Evolutionary conservation across 768 basidiomycete species (phyloP).

Genomic region (Lentinula guzmanii): DNA sequence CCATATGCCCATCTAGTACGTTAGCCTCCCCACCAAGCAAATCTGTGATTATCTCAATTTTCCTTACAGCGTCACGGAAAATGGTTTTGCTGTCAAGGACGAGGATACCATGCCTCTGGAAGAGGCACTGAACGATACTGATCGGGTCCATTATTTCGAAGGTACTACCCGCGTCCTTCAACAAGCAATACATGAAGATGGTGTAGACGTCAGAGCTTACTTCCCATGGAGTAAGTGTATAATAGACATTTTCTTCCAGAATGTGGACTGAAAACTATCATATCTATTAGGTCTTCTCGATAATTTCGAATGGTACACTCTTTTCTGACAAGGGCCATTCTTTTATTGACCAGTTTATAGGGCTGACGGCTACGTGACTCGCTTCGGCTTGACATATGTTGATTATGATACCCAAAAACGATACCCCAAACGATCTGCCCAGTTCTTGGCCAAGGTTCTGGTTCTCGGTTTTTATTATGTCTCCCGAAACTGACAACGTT

Average conservation of each 20-base stretch:
- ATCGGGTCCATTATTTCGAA: constrained; percentile 62
- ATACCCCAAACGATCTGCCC: constrained; percentile 57
- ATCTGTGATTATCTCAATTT: neutral
- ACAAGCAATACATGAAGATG: constrained; percentile 54
- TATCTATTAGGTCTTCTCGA: constrained; percentile 48
- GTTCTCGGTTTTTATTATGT: neutral
- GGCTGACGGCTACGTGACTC: constrained; percentile 66
- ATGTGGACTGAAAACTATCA: constrained; percentile 3
- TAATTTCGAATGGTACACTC: constrained; percentile 59
- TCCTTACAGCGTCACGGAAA: constrained; percentile 57
- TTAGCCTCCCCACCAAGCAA: neutral
- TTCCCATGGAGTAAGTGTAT: constrained; percentile 59
- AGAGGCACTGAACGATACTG: constrained; percentile 49
- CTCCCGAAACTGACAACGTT: neutral
- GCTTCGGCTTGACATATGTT: constrained; percentile 69
- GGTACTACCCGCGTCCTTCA: constrained; percentile 51
- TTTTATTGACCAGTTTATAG: constrained; percentile 11
- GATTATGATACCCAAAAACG: constrained; percentile 65
- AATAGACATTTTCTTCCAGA: neutral
- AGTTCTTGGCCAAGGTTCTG: constrained; percentile 47
- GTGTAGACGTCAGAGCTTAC: constrained; percentile 56
- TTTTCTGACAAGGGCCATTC: constrained; percentile 4
- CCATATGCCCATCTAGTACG: constrained; percentile 50
- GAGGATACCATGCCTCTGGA: constrained; percentile 50
- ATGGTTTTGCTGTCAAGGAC: constrained; percentile 65